These are phyloP conservation scores for Parsonsia alboflavescens DNA, from an alignment of 257 asterid species.

Conservation along the genomic window DNA sequence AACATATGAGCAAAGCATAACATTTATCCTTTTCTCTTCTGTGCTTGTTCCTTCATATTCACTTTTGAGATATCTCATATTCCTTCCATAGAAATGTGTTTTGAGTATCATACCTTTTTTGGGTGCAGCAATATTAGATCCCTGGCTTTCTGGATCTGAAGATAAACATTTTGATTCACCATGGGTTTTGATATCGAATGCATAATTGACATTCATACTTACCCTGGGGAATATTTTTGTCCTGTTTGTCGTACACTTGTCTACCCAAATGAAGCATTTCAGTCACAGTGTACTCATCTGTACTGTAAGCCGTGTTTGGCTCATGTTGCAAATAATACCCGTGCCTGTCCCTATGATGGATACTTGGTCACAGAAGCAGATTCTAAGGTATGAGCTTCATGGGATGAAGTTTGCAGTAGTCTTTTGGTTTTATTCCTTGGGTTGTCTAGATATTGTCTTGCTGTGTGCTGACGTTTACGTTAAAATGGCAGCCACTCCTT, in stretches of 20 bases:
- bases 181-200: constrained; percentile 97
- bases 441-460: constrained; percentile 20
- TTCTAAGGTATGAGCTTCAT: constrained; percentile 55
- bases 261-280: constrained; percentile 81
- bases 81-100: background rate
- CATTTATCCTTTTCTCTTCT: background rate
- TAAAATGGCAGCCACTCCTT: constrained; percentile 53
- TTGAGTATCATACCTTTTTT: background rate
- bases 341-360: constrained; percentile 95
- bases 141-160: constrained; percentile 19
- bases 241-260: constrained; percentile 96
- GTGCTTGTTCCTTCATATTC: background rate
- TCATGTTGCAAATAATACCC: constrained; percentile 65
- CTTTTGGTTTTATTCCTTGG: constrained; percentile 12
- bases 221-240: constrained; percentile 92
- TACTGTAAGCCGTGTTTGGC: constrained; percentile 90
- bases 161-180: background rate
- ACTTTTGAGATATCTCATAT: background rate
- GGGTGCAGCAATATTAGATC: constrained; percentile 7
- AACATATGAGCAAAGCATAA: background rate
- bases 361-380: constrained; percentile 79
- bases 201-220: constrained; percentile 66
- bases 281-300: constrained; percentile 84
- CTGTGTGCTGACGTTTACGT: constrained; percentile 11
- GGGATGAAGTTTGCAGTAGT: constrained; percentile 7